phyloP scores from a whole-genome alignment of 1,284 basidiomycete genomes.

The Marasmius oreades region DNA sequence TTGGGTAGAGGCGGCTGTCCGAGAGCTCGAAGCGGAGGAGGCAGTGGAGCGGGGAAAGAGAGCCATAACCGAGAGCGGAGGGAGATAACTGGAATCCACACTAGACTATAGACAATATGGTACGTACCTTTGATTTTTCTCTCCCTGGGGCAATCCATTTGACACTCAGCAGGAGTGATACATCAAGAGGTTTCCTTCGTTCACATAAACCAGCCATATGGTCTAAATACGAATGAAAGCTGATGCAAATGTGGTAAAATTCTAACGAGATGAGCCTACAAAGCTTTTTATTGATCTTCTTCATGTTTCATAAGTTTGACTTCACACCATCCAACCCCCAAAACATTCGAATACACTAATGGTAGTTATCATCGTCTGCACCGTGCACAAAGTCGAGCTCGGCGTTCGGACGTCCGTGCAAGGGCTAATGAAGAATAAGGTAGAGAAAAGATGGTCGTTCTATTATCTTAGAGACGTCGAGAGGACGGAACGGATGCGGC shows the following conservation, averaged over 20 bases:
- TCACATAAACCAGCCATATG: not conserved
- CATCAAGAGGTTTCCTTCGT: too few species aligned
- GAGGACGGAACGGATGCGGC: not conserved
- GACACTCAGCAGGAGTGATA: too few species aligned
- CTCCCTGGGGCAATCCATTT: too few species aligned
- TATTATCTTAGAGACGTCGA: constrained; percentile 2
- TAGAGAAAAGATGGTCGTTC: constrained; percentile 3
- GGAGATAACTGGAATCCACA: not conserved
- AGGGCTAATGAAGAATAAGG: constrained; percentile 1
- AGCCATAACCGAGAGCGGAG: constrained; percentile 10
- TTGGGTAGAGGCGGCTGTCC: constrained; percentile 47
- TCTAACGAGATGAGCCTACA: not conserved
- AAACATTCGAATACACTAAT: constrained; percentile 65
- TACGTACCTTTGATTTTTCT: not conserved
- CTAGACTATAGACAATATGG: not conserved
- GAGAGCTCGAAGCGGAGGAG: constrained; percentile 54
- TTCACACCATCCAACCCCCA: constrained; percentile 60
- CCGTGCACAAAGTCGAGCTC: not conserved
- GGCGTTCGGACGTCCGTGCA: not conserved
- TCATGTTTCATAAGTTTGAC: constrained; percentile 40
- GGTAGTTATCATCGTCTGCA: constrained; percentile 33
- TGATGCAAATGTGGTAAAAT: not conserved
- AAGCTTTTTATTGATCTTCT: not conserved
- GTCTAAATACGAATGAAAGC: not conserved
- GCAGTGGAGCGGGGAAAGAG: constrained; percentile 40